These are phyloP conservation scores for Leucocoprinus leucothites DNA, from an alignment of 768 basidiomycete genomes.

Conservation along the genomic window DNA sequence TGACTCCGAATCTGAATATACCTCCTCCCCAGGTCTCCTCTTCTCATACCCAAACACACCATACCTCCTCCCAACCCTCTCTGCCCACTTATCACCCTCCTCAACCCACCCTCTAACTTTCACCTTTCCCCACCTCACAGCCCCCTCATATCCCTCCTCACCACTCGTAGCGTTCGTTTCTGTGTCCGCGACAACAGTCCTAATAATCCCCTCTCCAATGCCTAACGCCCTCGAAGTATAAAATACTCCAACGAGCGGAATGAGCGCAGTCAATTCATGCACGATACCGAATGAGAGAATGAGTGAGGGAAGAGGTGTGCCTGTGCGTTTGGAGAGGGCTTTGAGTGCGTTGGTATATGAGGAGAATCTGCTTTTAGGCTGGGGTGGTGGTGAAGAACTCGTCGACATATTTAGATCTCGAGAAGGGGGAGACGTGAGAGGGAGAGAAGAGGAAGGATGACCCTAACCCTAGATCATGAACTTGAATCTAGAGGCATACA, in stretches of 20 bases:
- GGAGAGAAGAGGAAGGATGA: too few species aligned
- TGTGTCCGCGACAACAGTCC: conserved; percentile 26
- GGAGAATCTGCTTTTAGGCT: conserved; percentile 31
- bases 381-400: neutral
- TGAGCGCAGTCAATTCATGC: conserved; percentile 82
- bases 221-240: conserved; percentile 64
- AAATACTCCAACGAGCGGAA: conserved; percentile 73
- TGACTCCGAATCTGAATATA: conserved; percentile 21
- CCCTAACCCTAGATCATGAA: too few species aligned
- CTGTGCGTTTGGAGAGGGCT: conserved; percentile 63
- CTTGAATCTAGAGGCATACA: too few species aligned
- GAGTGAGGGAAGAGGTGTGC: conserved; percentile 75
- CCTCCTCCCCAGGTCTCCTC: conserved; percentile 26
- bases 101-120: conserved; percentile 61
- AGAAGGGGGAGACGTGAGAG: too few species aligned
- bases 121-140: conserved; percentile 36
- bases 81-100: conserved; percentile 74
- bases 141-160: conserved; percentile 5
- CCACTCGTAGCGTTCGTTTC: neutral
- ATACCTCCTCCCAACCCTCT: conserved; percentile 70
- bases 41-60: conserved; percentile 80
- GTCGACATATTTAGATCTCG: too few species aligned
- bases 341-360: conserved; percentile 55
- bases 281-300: conserved; percentile 75
- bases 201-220: conserved; percentile 64